Percentiles rank a stretch among this genome's conserved stretches.
Conservation (phyloP, 1,139 yeast genomes). For the Saccharomyces hybrid region DNA sequence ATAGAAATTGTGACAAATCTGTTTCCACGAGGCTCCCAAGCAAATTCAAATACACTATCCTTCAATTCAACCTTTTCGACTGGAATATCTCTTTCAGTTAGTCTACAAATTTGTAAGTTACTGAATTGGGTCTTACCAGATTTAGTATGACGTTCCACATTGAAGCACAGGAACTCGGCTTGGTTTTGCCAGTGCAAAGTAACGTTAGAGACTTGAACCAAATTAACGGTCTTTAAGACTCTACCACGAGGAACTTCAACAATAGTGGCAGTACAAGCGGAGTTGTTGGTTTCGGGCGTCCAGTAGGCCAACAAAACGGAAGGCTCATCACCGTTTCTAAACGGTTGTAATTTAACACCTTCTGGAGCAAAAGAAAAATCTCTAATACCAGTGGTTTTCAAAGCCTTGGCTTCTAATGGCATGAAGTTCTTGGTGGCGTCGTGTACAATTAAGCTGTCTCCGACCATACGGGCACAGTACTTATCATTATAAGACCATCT, state of each 20-base stretch:
- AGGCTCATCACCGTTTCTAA: conserved; percentile 36
- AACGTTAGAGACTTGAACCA: conserved; percentile 91
- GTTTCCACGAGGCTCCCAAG: conserved; percentile 93
- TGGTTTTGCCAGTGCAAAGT: conserved; percentile 92
- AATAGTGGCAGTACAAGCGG: conserved; percentile 89
- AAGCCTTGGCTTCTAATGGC: conserved; percentile 76
- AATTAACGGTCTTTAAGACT: conserved; percentile 81
- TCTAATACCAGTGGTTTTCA: conserved; percentile 76
- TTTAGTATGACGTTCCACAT: conserved; percentile 95
- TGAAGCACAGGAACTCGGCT: conserved; percentile 79
- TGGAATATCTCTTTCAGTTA: conserved; percentile 83
- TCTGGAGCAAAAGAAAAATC: conserved; percentile 97
- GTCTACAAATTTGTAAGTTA: conserved; percentile 84
- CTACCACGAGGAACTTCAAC: conserved; percentile 82
- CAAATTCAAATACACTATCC: conserved; percentile 80
- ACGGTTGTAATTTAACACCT: conserved; percentile 58
- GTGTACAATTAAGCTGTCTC: conserved; percentile 86
- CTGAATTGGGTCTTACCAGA: conserved; percentile 88
- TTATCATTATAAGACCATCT: conserved; percentile 94
- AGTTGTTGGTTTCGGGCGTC: conserved; percentile 92
- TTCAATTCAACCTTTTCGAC: conserved; percentile 90
- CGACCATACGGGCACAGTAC: conserved; percentile 92
- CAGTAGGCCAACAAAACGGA: conserved; percentile 80
- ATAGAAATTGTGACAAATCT: conserved; percentile 75
- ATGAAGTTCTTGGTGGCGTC: conserved; percentile 58